Percentiles rank a stretch among this genome's conserved stretches.
Evolutionary conservation across 768 basidiomycete genomes (phyloP).

Genomic region (Mycena alexandri): DNA sequence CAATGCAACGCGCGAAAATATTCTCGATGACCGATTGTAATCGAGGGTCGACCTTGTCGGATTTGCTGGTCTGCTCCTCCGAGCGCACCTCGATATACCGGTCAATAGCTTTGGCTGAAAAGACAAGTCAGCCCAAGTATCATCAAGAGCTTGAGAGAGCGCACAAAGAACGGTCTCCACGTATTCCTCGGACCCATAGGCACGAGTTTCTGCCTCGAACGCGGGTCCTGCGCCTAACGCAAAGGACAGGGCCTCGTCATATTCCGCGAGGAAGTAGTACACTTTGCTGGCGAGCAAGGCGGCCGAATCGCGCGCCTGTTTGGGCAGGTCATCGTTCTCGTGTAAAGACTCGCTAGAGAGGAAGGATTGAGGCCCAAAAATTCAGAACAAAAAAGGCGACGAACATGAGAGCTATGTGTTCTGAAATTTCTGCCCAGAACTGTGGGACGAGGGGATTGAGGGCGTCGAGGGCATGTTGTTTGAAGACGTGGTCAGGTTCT

Average conservation of each 20-base stretch:
- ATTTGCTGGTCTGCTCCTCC: slow-evolving; percentile 64
- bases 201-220: slow-evolving; percentile 81
- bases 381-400: slow-evolving; percentile 46
- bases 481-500: slow-evolving; percentile 89
- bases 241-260: slow-evolving; percentile 95
- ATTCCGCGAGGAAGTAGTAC: slow-evolving; percentile 96
- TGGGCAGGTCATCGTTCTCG: slow-evolving; percentile 82
- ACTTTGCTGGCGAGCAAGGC: slow-evolving; percentile 97
- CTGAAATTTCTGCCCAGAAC: slow-evolving; percentile 99
- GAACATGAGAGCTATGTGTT: slow-evolving; percentile 90
- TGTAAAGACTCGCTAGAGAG: slow-evolving; percentile 85
- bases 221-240: slow-evolving; percentile 91
- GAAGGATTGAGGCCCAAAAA: slow-evolving; percentile 25
- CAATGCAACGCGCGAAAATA: slow-evolving; percentile 88
- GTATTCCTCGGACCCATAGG: slow-evolving; percentile 82
- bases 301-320: slow-evolving; percentile 82
- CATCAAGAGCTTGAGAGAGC: slow-evolving; percentile 49
- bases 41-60: slow-evolving; percentile 80
- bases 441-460: slow-evolving; percentile 88
- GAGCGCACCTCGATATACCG: slow-evolving; percentile 83
- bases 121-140: slow-evolving; percentile 20
- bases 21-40: slow-evolving; percentile 89
- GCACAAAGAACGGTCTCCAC: slow-evolving; percentile 94
- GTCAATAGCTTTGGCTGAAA: slow-evolving; percentile 94
- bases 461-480: slow-evolving; percentile 90